Base-by-base conservation (phyloP, 768 basidiomycete genomes). In the Russula sp. region DNA sequence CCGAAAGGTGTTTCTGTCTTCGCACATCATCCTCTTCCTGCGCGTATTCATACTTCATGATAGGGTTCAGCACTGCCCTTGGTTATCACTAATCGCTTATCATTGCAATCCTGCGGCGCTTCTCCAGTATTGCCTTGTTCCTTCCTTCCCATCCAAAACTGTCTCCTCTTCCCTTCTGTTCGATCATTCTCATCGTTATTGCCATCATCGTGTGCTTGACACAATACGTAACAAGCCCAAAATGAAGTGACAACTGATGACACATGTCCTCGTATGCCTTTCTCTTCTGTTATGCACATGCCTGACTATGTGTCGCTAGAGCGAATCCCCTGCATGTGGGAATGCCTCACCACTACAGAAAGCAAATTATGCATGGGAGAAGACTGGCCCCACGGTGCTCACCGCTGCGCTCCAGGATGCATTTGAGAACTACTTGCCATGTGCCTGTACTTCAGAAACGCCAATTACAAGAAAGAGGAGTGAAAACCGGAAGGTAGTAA, bases 1-100 rank as follows among this genome's bases (percentile, higher is more conserved):
- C n/a, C n/a, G n/a, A n/a, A n/a, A 57, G 56, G 61, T 61, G 43
- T 57, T 55, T 57, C 36, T 18, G 25, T 51, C 55, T 14, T 36
- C 18, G 9, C 22, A 6, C 25, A 11, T n/a, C 13, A 1, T 56
- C 36, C 22, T 52, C 43, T 16, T 35, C 51, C 42, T 46, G 14
- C 22, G 25, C 39, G 55, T 29, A n/a, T n/a, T n/a, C n/a, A 61
- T 38, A 5, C 22, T 50, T 52, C 43, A 36, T 52, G 38, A 52
- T 38, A 62, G 61, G 34, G 10, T 46, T 35, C 14, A 11, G 14
- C 10, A 14, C 43, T 43, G 1, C n/a, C n/a, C n/a, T 29, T 18
- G 29, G 29, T 22, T n/a, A 16, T 49, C 5, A 32, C 29, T 43
- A 20, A n/a, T n/a, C 16, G 35, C 36, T 45, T 50, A 0, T 57